These are phyloP conservation scores for Haplosporangium sp. DNA, from an alignment of 371 early-diverging fungal species.

Conservation along the genomic window DNA sequence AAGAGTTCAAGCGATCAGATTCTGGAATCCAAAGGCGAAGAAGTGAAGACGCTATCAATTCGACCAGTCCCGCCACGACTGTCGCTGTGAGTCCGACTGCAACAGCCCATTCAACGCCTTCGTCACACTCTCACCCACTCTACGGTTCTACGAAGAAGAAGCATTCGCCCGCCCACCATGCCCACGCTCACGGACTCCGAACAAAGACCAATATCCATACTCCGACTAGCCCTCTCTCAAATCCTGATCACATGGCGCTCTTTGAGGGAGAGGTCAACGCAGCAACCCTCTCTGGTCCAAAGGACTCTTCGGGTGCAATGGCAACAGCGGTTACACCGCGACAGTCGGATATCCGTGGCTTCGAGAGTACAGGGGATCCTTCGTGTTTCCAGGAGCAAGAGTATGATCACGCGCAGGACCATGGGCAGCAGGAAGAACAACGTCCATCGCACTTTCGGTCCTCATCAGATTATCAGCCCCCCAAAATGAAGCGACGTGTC, in stretches of 20 bases:
- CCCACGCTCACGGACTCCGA: constrained; percentile 43
- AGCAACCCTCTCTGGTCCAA: neutral
- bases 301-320: constrained; percentile 1
- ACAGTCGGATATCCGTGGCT: constrained; percentile 19
- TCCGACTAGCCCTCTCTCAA: constrained; percentile 55
- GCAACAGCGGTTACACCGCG: constrained; percentile 28
- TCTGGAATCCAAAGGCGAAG: constrained; percentile 5
- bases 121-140: constrained; percentile 1
- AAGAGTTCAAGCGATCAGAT: constrained; percentile 52
- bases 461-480: constrained; percentile 37
- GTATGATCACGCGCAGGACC: constrained; percentile 3
- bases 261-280: constrained; percentile 27
- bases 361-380: constrained; percentile 5
- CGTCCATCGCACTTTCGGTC: constrained; percentile 5
- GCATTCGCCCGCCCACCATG: constrained; percentile 25
- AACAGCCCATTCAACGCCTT: constrained; percentile 10
- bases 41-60: neutral
- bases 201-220: constrained; percentile 38
- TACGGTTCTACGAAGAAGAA: constrained; percentile 27
- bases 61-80: constrained; percentile 14
- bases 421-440: neutral
- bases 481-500: constrained; percentile 68
- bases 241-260: constrained; percentile 54
- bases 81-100: neutral
- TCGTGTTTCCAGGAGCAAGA: neutral